Conservation (phyloP, 495 filamentous ascomycete genomes). For the Geopyxis carbonaria region DNA sequence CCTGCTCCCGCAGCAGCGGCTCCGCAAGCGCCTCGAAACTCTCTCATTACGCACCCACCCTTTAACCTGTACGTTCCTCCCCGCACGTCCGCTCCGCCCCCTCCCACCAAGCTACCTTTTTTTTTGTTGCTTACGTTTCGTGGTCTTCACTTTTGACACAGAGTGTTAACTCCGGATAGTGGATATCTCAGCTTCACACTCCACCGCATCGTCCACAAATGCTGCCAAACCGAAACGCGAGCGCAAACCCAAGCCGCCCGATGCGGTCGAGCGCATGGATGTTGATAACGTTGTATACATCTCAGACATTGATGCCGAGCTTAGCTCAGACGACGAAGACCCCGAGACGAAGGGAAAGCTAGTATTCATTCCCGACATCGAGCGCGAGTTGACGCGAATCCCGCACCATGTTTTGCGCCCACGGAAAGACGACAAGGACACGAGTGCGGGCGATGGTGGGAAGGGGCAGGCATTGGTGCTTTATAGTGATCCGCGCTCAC, state of each 20-base stretch:
- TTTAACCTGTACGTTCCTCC: conserved; percentile 30
- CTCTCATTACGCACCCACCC: conserved; percentile 31
- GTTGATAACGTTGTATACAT: conserved; percentile 88
- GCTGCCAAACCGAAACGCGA: conserved; percentile 5
- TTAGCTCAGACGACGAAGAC: conserved; percentile 19
- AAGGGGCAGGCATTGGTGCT: conserved; percentile 48
- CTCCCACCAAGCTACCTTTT: neutral
- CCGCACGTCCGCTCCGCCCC: conserved; percentile 35
- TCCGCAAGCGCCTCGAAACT: conserved; percentile 63
- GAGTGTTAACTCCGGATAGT: no score
- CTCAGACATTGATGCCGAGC: conserved; percentile 27
- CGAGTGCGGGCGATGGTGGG: neutral
- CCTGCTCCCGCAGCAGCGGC: conserved; percentile 28
- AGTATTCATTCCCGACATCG: conserved; percentile 68
- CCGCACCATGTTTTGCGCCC: conserved; percentile 29
- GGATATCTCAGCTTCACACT: conserved; percentile 14
- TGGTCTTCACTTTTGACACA: conserved; percentile 1
- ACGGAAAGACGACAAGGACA: neutral
- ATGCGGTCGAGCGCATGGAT: conserved; percentile 52
- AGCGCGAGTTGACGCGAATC: conserved; percentile 57
- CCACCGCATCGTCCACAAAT: conserved; percentile 15
- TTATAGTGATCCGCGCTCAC: conserved; percentile 58
- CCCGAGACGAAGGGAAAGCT: conserved; percentile 32
- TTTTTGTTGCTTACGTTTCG: conserved; percentile 1
- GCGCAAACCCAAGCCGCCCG: conserved; percentile 23